phyloP scores from a whole-genome alignment of 2,329 filamentous ascomycete species.

The Trichoderma koningii region DNA sequence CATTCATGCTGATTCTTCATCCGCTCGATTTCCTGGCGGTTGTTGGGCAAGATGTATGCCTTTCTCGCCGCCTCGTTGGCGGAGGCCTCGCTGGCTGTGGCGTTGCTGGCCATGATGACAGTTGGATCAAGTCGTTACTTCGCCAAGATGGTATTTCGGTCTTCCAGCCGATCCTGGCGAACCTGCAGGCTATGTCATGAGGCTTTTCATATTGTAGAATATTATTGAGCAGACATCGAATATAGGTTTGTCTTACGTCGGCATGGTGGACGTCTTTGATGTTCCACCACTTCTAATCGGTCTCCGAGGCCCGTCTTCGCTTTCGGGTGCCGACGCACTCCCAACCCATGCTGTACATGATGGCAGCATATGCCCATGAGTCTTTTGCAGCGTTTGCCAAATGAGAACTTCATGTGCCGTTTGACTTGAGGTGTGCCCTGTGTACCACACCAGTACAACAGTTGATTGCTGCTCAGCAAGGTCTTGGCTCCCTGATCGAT shows the following conservation, averaged over 20 bases:
- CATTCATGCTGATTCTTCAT: slow-evolving; percentile 28
- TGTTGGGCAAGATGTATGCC: slow-evolving; percentile 22
- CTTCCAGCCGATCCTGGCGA: no score
- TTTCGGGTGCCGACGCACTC: neutral
- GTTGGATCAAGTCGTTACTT: neutral
- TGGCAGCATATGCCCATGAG: neutral
- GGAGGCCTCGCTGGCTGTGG: neutral
- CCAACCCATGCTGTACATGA: neutral
- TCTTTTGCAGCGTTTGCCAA: no score
- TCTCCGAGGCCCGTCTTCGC: neutral
- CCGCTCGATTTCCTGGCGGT: slow-evolving; percentile 15
- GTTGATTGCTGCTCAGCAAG: no score
- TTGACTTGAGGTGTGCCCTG: no score
- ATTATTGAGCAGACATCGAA: neutral
- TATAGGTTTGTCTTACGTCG: neutral
- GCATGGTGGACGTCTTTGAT: neutral
- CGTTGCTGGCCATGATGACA: neutral
- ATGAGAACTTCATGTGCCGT: no score
- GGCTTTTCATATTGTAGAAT: no score
- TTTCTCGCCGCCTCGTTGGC: neutral
- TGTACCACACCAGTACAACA: no score
- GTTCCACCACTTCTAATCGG: neutral
- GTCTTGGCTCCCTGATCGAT: no score
- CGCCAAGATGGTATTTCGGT: neutral
- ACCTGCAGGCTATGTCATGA: no score